A percentile compares a stretch with the other conserved stretches of the same genome.
phyloP scores from a whole-genome alignment of 1,139 yeast species.

The Candida smagusa region DNA sequence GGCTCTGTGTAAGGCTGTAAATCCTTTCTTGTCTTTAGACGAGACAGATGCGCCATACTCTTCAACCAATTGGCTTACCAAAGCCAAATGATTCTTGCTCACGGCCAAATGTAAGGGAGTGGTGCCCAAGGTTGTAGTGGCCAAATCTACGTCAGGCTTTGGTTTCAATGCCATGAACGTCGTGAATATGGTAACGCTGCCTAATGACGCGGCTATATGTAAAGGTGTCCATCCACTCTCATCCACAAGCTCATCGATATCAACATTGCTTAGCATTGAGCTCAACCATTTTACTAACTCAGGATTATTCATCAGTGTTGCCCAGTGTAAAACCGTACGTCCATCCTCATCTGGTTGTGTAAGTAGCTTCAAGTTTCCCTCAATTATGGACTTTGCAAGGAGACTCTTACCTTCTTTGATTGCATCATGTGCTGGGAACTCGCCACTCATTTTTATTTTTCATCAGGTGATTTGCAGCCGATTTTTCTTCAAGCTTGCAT shows the following conservation, averaged over 20 bases:
- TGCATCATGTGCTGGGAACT: slow-evolving; percentile 51
- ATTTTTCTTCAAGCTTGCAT: too few species aligned
- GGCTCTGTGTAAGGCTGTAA: slow-evolving; percentile 77
- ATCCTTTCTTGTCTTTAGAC: slow-evolving; percentile 62
- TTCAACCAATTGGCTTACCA: slow-evolving; percentile 50
- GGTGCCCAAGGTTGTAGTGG: slow-evolving; percentile 63
- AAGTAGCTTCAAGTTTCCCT: slow-evolving; percentile 46
- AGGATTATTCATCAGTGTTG: slow-evolving; percentile 60
- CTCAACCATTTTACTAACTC: slow-evolving; percentile 50
- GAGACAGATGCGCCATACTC: slow-evolving; percentile 58
- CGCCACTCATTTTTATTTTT: slow-evolving; percentile 8
- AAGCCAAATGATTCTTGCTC: slow-evolving; percentile 57
- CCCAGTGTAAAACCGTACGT: slow-evolving; percentile 89
- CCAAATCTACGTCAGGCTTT: slow-evolving; percentile 33
- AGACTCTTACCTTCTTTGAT: slow-evolving; percentile 53
- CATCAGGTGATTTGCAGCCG: too few species aligned
- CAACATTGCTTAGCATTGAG: slow-evolving; percentile 27
- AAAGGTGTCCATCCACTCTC: slow-evolving; percentile 85
- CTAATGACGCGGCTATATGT: slow-evolving; percentile 78
- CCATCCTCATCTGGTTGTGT: slow-evolving; percentile 63
- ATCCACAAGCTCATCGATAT: slow-evolving; percentile 67
- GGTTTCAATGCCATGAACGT: slow-evolving; percentile 27
- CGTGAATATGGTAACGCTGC: slow-evolving; percentile 54
- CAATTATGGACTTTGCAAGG: slow-evolving; percentile 46
- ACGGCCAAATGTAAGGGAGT: slow-evolving; percentile 78